A percentile compares a stretch with the other conserved stretches of the same genome.
phyloP scores from a whole-genome alignment of 306 rosid species.

The Cucumis cinereus region DNA sequence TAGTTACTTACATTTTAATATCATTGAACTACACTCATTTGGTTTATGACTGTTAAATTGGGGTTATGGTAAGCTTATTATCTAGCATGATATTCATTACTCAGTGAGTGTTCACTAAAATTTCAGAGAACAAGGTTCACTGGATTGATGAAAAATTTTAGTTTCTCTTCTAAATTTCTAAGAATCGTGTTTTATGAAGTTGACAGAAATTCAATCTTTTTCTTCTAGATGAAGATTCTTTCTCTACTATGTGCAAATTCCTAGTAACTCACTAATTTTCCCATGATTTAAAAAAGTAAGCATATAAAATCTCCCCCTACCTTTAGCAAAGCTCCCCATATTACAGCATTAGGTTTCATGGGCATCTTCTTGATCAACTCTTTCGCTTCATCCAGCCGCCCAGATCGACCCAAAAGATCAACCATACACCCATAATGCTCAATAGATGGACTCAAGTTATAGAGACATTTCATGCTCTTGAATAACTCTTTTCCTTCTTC shows the following conservation, averaged over 20 bases:
- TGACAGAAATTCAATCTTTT: not conserved
- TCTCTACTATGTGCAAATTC: not conserved
- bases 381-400: constrained; percentile 35
- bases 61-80: not conserved
- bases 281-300: not conserved
- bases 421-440: constrained; percentile 57
- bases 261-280: not conserved
- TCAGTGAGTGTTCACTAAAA: not conserved
- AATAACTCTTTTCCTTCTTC: constrained; percentile 37
- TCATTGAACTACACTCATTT: not conserved
- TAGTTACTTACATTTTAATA: not conserved
- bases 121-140: too few relatives aligned
- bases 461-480: constrained; percentile 20
- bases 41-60: not conserved
- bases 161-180: not conserved
- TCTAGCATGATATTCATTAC: too few relatives aligned
- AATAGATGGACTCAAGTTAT: constrained; percentile 29
- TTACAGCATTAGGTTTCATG: constrained; percentile 35
- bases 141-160: too few relatives aligned
- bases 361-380: constrained; percentile 41
- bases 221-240: not conserved
- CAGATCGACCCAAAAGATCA: constrained; percentile 47
- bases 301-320: not conserved
- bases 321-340: constrained; percentile 47
- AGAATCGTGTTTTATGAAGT: not conserved